phyloP scores from a whole-genome alignment of 106 monocot genomes.

The Allium cepa region DNA sequence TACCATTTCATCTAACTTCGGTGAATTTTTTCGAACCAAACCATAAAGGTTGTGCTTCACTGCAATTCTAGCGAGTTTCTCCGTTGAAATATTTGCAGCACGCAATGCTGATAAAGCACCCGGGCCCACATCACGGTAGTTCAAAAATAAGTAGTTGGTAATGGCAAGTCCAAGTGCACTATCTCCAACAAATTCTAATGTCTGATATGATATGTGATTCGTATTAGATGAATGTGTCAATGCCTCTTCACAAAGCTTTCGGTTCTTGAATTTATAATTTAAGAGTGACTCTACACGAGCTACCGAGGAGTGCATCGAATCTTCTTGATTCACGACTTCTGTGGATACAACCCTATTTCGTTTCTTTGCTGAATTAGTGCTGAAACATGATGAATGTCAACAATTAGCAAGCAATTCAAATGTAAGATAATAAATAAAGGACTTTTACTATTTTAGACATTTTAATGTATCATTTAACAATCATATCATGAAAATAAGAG shows the following conservation, averaged over 20 bases:
- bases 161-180: conserved; percentile 26
- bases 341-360: no score
- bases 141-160: conserved; percentile 26
- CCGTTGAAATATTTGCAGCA: conserved; percentile 30
- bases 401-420: no score
- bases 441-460: no score
- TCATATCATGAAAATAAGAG: no score
- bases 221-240: conserved; percentile 35
- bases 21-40: conserved; percentile 23
- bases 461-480: no score
- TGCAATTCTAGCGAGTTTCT: conserved; percentile 39
- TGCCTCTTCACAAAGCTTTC: conserved; percentile 24
- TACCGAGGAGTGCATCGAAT: no score
- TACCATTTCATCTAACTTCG: conserved; percentile 15
- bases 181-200: conserved; percentile 46
- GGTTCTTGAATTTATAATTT: conserved; percentile 25
- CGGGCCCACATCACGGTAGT: conserved; percentile 13
- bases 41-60: conserved; percentile 23
- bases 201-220: conserved; percentile 19
- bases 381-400: no score
- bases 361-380: no score
- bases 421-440: no score
- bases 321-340: no score
- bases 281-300: not conserved
- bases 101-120: conserved; percentile 25